Conservation (phyloP, 257 asterid genomes). For the Catharanthus roseus region DNA sequence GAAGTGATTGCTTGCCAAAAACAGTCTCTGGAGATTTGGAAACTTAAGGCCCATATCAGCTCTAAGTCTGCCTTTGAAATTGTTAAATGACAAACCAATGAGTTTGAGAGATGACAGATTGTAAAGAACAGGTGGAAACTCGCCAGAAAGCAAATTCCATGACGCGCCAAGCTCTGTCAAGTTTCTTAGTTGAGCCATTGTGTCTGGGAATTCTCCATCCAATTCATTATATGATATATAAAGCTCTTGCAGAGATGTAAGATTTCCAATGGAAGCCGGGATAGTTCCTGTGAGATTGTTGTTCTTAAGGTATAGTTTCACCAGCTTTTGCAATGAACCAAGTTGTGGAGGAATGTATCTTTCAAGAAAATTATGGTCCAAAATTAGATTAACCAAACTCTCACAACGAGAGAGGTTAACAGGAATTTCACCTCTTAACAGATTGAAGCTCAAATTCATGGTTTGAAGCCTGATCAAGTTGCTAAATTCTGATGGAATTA, state of each 20-base stretch:
- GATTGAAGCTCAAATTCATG: constrained; percentile 35
- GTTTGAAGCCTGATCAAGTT: constrained; percentile 32
- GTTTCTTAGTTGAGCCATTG: constrained; percentile 23
- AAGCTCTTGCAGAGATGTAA: constrained; percentile 33
- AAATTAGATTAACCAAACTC: constrained; percentile 23
- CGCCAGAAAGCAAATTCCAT: constrained; percentile 31
- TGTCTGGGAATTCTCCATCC: constrained; percentile 32
- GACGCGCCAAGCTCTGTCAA: constrained; percentile 21
- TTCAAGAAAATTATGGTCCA: constrained; percentile 33
- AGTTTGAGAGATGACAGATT: constrained; percentile 35
- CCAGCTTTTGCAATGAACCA: constrained; percentile 24
- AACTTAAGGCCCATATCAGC: constrained; percentile 33
- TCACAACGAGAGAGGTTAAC: constrained; percentile 25
- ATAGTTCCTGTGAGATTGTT: constrained; percentile 47
- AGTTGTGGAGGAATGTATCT: constrained; percentile 24
- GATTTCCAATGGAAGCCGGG: constrained; percentile 44
- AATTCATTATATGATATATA: constrained; percentile 39
- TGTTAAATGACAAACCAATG: constrained; percentile 32
- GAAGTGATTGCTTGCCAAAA: constrained; percentile 37
- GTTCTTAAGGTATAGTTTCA: constrained; percentile 29
- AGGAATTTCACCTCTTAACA: constrained; percentile 32
- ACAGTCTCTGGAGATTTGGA: constrained; percentile 28
- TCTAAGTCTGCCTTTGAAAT: constrained; percentile 34
- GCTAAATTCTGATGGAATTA: constrained; percentile 34
- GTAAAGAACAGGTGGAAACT: constrained; percentile 34